Evolutionary conservation across 2,329 filamentous ascomycete genomes (phyloP), one percentile per base, ranked within the genome.

Genomic region (Thielaviopsis populi): DNA sequence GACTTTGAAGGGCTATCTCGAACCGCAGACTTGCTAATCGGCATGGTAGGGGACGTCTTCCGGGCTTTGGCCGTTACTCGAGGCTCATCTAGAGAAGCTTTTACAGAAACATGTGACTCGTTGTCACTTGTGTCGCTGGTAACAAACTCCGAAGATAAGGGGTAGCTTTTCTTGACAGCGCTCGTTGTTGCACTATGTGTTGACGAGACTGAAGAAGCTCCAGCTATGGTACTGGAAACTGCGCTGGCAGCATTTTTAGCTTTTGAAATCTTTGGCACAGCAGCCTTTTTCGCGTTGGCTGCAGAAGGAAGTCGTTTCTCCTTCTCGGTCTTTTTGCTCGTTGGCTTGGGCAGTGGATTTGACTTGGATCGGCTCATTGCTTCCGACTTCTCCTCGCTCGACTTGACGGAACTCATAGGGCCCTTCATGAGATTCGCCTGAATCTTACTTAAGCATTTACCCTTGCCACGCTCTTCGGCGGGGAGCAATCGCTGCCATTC

Each of bases 401-500:
- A 66, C 66, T 68, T 72, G 43, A 70, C 66, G 61, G 71, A 72
- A 33, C 71, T 74, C 50, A 68, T 69, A 43, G 76, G 74, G 1
- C 78, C 78, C 70, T 79, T 81, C 59, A 80, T 82, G 54, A 86
- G 76, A 10, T 78, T 77, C 11, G 78, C 80, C 68, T 86, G 83
- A 8, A 86, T 73, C 68, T 80, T 83, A 73, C 83, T 86, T 41
- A 86, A 72, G 61, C 79, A 80, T 61, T 80, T 84, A 62, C 83
- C 83, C 67, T 74, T 75, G 62, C 81, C 81, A 61, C 83, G 76
- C 63, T 86, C 82, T 58, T 80, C 76, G 67, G 75, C 77, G 4
- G 80, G 78, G 11, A 85, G 73, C n/a, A 86, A 73, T 67, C 76
- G 79, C 69, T 86, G 80, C 83, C 83, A 86, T 62, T 82, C 78